Evolutionary conservation across 495 filamentous ascomycete species (phyloP), one percentile per base, ranked within the genome.

Genomic region (Penicillium parvum): DNA sequence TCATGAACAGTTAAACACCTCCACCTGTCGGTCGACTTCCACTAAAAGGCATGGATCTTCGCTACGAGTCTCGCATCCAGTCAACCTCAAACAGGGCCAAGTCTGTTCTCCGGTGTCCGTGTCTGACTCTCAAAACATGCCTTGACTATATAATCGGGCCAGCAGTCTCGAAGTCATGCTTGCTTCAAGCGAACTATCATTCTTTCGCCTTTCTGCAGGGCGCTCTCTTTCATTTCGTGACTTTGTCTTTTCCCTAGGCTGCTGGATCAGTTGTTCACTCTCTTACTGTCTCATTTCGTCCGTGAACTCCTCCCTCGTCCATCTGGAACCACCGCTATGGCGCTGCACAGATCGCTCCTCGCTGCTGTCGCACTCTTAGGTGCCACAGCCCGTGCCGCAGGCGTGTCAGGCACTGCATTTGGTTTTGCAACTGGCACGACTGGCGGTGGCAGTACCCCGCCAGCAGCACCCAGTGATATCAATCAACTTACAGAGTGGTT

Each of bases 371-470:
- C 60, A 23, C 39, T 63, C 5, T 29, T 63, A 7, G 47, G 56
- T 37, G 49, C 43, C 15, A 46, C 47, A 27, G 47, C 48, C 19
- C 40, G 43, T 7, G 57, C 57, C 27, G 33, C 53, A 27, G 57
- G 50, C 8, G 69, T 73, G 8, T 50, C 51, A 4, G 70, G 71
- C 14, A 58, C 58, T 3, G 55, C 73, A 1, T 60, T 69, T 9
- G 74, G 74, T 21, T 74, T 75, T 47, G 73, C 69, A 23, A 64
- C 57, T 35, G 68, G 68, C 11, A 63, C 65, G 9, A 77, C 74
- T 8, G 75, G 75, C 47, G 75, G 75, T 58, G 71, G 72, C 42
- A 53, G 50, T 53, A 72, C 71, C 4, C 57, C 64, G 17, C 52
- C 72, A 9, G 69, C 60, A 2, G 60, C 67, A 16, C 74, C 73